phyloP scores from a whole-genome alignment of 257 asterid genomes.

The Penstemon eatonii region DNA sequence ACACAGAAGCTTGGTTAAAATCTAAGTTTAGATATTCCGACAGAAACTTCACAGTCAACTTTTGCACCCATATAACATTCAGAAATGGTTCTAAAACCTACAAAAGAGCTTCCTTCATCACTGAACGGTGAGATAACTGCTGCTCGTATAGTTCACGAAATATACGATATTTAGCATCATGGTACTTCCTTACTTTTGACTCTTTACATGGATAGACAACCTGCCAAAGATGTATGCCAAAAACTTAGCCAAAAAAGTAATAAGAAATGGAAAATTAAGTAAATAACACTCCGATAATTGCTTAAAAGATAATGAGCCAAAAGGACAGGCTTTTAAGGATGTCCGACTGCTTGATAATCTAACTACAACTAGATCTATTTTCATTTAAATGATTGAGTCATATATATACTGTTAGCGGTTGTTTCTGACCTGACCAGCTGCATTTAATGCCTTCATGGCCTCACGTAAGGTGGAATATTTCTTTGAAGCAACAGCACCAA shows the following conservation, averaged over 20 bases:
- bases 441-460: slow-evolving; percentile 89
- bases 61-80: not conserved
- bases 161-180: slow-evolving; percentile 76
- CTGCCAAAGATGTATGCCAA: slow-evolving; percentile 35
- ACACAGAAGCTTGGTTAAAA: not conserved
- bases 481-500: slow-evolving; percentile 97
- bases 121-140: slow-evolving; percentile 73
- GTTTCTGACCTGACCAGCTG: slow-evolving; percentile 79
- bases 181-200: slow-evolving; percentile 70
- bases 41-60: not conserved
- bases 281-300: not conserved
- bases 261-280: not conserved
- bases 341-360: not conserved
- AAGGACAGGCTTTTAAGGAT: not conserved
- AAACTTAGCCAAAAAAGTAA: not conserved
- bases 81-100: slow-evolving; percentile 28
- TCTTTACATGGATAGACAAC: slow-evolving; percentile 79
- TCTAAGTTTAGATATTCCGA: not conserved
- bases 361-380: not conserved
- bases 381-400: not conserved
- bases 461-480: slow-evolving; percentile 60
- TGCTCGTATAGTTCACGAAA: slow-evolving; percentile 82
- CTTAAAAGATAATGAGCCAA: not conserved
- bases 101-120: slow-evolving; percentile 69
- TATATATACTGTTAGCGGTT: not conserved